Evolutionary conservation across 352 stramenopile genomes (phyloP).

Genomic region (Phytophthora citrophthora): DNA sequence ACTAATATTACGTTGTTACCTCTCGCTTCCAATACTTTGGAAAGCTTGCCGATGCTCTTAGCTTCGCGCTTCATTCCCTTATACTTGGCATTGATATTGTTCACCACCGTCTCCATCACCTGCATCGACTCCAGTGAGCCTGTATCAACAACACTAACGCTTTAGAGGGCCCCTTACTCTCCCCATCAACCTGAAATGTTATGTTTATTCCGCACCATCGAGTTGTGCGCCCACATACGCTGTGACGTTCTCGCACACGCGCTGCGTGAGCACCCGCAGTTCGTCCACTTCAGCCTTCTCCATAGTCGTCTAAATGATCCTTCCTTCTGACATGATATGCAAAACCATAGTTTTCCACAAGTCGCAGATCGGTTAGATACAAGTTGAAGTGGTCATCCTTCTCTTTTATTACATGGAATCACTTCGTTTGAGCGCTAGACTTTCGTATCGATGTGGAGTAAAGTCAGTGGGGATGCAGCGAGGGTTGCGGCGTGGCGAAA

Average conservation of each 20-base stretch:
- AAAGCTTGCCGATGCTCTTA: conserved; percentile 67
- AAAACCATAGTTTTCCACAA: conserved; percentile 11
- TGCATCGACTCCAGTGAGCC: conserved; percentile 81
- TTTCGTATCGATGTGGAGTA: conserved; percentile 39
- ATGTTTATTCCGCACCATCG: conserved; percentile 38
- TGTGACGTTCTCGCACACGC: conserved; percentile 72
- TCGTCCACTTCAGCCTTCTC: conserved; percentile 62
- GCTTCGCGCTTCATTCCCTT: conserved; percentile 62
- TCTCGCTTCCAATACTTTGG: conserved; percentile 70
- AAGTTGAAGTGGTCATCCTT: conserved; percentile 9
- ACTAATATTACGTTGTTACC: conserved; percentile 35
- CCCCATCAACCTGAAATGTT: too few species aligned
- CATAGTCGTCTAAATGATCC: conserved; percentile 42
- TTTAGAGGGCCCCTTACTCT: not conserved
- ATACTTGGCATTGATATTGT: conserved; percentile 71
- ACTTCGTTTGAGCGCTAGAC: conserved; percentile 41
- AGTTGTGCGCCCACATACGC: conserved; percentile 75
- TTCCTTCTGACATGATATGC: conserved; percentile 20
- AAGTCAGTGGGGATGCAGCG: conserved; percentile 19
- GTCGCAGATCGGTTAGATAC: conserved; percentile 24
- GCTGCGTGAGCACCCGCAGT: conserved; percentile 64
- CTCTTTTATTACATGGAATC: conserved; percentile 58
- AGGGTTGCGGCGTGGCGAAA: conserved; percentile 30
- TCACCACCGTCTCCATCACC: conserved; percentile 67
- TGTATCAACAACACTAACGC: conserved; percentile 18